phyloP scores from a whole-genome alignment of 78 protist genomes.

The Anaeramoeba flamelloides region DNA sequence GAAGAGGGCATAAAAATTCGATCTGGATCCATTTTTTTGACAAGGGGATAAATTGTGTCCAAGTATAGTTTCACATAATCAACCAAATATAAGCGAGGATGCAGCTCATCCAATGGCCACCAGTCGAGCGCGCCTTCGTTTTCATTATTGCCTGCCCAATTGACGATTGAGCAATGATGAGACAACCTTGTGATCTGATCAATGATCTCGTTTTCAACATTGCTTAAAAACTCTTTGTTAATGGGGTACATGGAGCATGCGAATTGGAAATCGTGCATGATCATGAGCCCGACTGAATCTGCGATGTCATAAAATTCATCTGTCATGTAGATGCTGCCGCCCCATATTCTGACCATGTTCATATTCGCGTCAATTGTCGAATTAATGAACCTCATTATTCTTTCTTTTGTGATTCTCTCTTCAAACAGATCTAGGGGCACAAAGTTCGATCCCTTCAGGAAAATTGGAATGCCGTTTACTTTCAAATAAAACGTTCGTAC shows the following conservation, averaged over 20 bases:
- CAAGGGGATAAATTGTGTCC: constrained; percentile 23
- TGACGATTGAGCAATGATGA: constrained; percentile 33
- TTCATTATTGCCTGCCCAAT: constrained; percentile 70
- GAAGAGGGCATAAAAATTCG: constrained; percentile 43
- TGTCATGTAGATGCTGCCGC: constrained; percentile 24
- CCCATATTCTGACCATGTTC: constrained; percentile 31
- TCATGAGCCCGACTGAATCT: constrained; percentile 40
- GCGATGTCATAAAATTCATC: constrained; percentile 19
- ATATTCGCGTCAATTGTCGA: constrained; percentile 13
- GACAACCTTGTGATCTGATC: constrained; percentile 36
- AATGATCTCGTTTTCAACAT: constrained; percentile 21
- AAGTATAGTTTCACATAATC: constrained; percentile 39
- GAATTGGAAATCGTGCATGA: constrained; percentile 73
- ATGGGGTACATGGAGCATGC: constrained; percentile 62
- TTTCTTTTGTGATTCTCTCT: background rate
- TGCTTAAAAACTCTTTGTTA: constrained; percentile 32
- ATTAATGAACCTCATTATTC: background rate
- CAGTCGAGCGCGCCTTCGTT: constrained; percentile 43
- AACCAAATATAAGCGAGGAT: constrained; percentile 13
- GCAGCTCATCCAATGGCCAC: background rate
- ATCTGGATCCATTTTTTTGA: constrained; percentile 13
- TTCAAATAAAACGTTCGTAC: constrained; percentile 29
- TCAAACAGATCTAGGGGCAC: constrained; percentile 13
- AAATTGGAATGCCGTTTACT: constrained; percentile 28
- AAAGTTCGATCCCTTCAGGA: constrained; percentile 28